These are phyloP conservation scores for Ogataea nitratoaversa DNA, from an alignment of 805 yeast species.

Conservation along the genomic window DNA sequence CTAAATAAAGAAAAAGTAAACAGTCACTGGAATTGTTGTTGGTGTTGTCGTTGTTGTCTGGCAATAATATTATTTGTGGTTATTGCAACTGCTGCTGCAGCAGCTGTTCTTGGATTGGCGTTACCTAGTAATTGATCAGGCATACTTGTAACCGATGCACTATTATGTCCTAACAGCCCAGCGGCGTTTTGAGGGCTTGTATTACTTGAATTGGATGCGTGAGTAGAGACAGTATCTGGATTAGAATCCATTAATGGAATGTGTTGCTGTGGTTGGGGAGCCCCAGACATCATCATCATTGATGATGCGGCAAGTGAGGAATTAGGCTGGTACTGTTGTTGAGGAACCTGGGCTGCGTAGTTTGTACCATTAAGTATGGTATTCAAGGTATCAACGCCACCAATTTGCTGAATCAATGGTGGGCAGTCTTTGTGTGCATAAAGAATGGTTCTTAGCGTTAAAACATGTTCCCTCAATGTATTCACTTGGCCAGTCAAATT, in stretches of 20 bases:
- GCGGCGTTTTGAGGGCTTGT: not conserved
- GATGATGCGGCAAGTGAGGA: not conserved
- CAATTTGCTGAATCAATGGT: slow-evolving; percentile 36
- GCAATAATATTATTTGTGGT: slow-evolving; percentile 22
- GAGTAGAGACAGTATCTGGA: not conserved
- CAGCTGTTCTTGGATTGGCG: slow-evolving; percentile 19
- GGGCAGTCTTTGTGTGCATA: slow-evolving; percentile 49
- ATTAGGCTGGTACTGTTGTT: not conserved
- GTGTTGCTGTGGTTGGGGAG: not conserved
- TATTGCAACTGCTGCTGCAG: slow-evolving; percentile 26
- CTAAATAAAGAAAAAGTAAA: no score
- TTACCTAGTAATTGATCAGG: slow-evolving; percentile 13
- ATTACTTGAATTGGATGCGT: not conserved
- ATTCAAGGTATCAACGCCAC: slow-evolving; percentile 44
- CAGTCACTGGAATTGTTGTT: slow-evolving; percentile 3
- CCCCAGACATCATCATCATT: not conserved
- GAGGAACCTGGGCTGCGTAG: slow-evolving; percentile 17
- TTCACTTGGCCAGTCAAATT: slow-evolving; percentile 55
- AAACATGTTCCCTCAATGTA: slow-evolving; percentile 55
- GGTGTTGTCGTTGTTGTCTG: slow-evolving; percentile 13
- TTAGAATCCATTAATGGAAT: not conserved
- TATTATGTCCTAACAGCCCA: slow-evolving; percentile 1
- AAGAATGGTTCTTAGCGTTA: slow-evolving; percentile 43
- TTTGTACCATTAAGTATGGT: slow-evolving; percentile 33
- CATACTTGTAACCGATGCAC: slow-evolving; percentile 2